Base-by-base conservation (phyloP, 75 land plant genomes). In the Isoetes taiwanensis region DNA sequence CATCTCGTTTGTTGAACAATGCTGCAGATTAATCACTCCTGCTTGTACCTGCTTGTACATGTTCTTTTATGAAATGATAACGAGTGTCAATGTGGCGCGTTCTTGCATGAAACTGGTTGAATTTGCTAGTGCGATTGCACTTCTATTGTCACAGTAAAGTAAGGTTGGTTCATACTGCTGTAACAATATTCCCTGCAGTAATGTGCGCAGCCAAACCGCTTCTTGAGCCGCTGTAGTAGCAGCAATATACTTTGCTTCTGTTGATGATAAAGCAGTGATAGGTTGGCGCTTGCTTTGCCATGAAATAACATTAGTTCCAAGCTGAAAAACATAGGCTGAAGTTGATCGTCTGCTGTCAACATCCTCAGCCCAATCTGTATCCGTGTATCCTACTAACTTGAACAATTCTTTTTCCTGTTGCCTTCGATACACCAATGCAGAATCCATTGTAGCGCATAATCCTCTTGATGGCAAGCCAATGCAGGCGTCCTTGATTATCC, bases 281-380 rank as follows among this genome's bases (percentile, higher is more conserved):
- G 68, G 27, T 57, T 65, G 68, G 17, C 43, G 19, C 41, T 57
- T 65, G 1, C 20, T 35, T n/a, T 20, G 4, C 63, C 62, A 65
- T 0, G 32, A 30, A 25, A 65, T 65, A 10, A 52, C 56, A 59
- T 31, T 31, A 46, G 20, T 37, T 48, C n/a, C 43, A 41, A 37
- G 23, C 24, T 2, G 25, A 61, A 65, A 57, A 2, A 43, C 40
- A 40, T 25, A 39, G 2, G 50, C 52, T 28, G 19, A 12, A 12
- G 59, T 65, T 2, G 41, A 54, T 3, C 24, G 30, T 10, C 41
- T 21, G 14, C 17, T 30, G 21, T 56, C 52, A 4, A 57, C 3
- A 25, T 42, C 58, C 26, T 30, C 33, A 17, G 25, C 32, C 68
- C 62, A 62, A 33, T 62, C 64, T 6, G 55, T 34, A 43, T 62